phyloP scores from a whole-genome alignment of 2,329 filamentous ascomycete genomes.

The Ascochyta koolunga region DNA sequence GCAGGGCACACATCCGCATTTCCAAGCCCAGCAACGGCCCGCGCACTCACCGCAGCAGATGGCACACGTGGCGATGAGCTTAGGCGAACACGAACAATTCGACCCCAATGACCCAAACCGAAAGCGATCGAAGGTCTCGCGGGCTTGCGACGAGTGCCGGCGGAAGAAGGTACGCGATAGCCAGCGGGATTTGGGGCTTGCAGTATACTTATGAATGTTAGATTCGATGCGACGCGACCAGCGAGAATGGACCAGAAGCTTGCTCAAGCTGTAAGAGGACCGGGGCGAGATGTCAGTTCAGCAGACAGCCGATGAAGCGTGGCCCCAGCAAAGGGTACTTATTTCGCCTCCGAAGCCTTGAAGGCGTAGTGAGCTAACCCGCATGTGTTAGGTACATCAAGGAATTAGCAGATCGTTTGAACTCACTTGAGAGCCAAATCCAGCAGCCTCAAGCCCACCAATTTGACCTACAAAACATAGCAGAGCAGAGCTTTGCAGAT shows the following conservation, averaged over 20 bases:
- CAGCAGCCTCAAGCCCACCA: constrained; percentile 38
- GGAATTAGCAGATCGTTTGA: constrained; percentile 48
- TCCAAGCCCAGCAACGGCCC: constrained; percentile 43
- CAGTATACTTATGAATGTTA: constrained; percentile 13
- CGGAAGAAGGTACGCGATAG: constrained; percentile 47
- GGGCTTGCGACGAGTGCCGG: constrained; percentile 51
- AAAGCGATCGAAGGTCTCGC: constrained; percentile 50
- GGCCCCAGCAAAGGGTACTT: constrained; percentile 50
- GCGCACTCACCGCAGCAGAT: constrained; percentile 49
- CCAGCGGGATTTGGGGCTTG: background rate
- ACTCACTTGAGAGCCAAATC: constrained; percentile 47
- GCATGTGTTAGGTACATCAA: constrained; percentile 47
- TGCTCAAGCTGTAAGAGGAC: constrained; percentile 51
- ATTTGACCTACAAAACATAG: constrained; percentile 39
- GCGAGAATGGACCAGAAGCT: constrained; percentile 48
- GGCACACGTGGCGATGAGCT: constrained; percentile 47
- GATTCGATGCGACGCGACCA: constrained; percentile 51
- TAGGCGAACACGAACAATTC: constrained; percentile 43
- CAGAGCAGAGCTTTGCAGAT: constrained; percentile 39
- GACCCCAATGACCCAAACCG: constrained; percentile 45
- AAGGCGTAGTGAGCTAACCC: constrained; percentile 15
- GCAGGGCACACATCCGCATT: constrained; percentile 42
- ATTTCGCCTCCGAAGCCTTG: background rate
- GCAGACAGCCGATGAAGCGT: constrained; percentile 50
- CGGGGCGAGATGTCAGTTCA: constrained; percentile 49